phyloP scores from a whole-genome alignment of 805 yeast genomes.

The Candida khao-thaluensis region DNA sequence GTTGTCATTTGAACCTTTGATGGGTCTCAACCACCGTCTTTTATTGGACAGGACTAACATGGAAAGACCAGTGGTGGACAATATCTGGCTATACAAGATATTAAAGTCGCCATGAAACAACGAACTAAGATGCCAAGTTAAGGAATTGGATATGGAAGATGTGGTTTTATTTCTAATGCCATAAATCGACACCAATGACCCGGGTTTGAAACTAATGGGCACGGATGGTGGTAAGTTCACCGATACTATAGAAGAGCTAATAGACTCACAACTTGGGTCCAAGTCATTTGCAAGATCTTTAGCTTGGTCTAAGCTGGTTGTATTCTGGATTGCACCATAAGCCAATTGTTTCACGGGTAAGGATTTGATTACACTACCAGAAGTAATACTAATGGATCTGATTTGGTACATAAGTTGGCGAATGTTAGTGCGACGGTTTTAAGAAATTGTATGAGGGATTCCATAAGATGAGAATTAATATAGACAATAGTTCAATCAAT shows the following conservation, averaged over 20 bases:
- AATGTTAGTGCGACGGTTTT: background rate
- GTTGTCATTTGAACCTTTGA: constrained; percentile 22
- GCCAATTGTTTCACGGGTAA: background rate
- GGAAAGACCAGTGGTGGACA: constrained; percentile 48
- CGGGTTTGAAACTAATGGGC: constrained; percentile 49
- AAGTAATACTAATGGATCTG: constrained; percentile 6
- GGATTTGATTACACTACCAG: constrained; percentile 4
- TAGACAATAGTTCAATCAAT: constrained; percentile 7
- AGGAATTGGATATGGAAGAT: constrained; percentile 25
- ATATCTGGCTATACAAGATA: constrained; percentile 46
- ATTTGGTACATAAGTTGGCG: constrained; percentile 1
- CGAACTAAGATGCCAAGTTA: constrained; percentile 1
- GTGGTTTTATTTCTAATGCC: constrained; percentile 33
- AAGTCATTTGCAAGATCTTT: background rate
- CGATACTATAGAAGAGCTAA: constrained; percentile 37
- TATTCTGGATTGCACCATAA: background rate
- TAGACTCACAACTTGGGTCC: background rate
- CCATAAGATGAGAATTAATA: constrained; percentile 5
- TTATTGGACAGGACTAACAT: constrained; percentile 42
- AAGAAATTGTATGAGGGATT: too few species aligned
- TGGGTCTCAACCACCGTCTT: constrained; percentile 16
- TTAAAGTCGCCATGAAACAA: constrained; percentile 45
- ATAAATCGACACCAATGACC: constrained; percentile 51
- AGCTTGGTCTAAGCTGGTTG: background rate
- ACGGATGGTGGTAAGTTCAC: constrained; percentile 59